Evolutionary conservation across 1,139 yeast species (phyloP), one percentile per base, ranked within the genome.

Genomic region (Kazachstania sp.): DNA sequence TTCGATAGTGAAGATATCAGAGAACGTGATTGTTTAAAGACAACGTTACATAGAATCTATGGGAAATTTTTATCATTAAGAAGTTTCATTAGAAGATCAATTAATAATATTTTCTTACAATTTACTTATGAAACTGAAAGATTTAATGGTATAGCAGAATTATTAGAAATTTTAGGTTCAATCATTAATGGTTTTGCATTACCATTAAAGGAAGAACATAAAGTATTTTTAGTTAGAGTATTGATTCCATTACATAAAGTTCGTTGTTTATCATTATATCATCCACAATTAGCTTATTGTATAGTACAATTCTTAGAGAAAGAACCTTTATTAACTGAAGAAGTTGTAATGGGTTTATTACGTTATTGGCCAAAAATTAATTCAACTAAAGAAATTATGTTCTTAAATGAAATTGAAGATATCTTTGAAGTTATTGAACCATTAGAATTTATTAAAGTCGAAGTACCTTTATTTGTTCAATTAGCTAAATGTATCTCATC

Each of bases 351-450:
- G 86, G 97, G 97, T 1, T 71, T 92, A 49, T 71, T 92, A 58
- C 78, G 95, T 61, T 94, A 82, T 69, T 92, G 99, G 99, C 99
- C 99, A 45, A 94, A 94, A 67, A 84, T 86, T 48, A 88, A 88
- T 62, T 82, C 95, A 40, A 95, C 97, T 19, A 92, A 92, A 65
- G 98, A 94, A 68, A 88, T 94, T 41, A 83, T 92, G 92, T 92
- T 88, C 63, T 71, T 94, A 61, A 88, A 90, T 68, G 98, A 92
- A 69, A 79, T 94, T 56, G 98, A 94, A 67, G 98, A 92, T 66
- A 88, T 92, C 5, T 87, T 90, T 64, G 98, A 92, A 68, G 95
- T 88, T 19, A 86, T 92, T 76, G 97, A 92, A 67, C 96, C 97
- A 13, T 74, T 78, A 49, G 97, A 94, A 68, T 92, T 92, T 64